These are phyloP conservation scores for Glaciozyma martinii DNA, from an alignment of 768 basidiomycete genomes.

Conservation along the genomic window DNA sequence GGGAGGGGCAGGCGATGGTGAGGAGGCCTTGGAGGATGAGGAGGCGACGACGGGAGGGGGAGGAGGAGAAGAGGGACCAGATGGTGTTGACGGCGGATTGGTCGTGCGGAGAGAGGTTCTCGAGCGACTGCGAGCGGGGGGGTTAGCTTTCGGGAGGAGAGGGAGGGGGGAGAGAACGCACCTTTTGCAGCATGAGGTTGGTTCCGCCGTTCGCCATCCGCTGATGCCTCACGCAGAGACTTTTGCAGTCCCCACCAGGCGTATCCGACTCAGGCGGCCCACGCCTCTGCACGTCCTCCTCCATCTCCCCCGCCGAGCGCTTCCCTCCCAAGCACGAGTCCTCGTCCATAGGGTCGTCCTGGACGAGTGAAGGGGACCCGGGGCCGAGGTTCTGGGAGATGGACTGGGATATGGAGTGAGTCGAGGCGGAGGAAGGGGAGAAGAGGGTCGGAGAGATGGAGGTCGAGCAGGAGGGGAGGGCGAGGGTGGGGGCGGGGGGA, in stretches of 20 bases:
- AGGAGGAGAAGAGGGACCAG: constrained; percentile 95
- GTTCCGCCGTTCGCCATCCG: constrained; percentile 94
- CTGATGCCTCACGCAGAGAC: constrained; percentile 86
- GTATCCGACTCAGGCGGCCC: constrained; percentile 24
- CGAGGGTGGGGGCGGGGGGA: constrained; percentile 1
- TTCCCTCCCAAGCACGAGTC: not conserved
- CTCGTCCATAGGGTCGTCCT: constrained; percentile 21
- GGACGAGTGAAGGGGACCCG: constrained; percentile 16
- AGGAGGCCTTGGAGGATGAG: constrained; percentile 93
- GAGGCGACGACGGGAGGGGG: constrained; percentile 77
- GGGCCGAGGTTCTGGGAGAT: not conserved
- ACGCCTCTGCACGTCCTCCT: constrained; percentile 21
- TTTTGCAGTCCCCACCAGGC: constrained; percentile 44
- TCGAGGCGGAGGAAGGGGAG: not conserved
- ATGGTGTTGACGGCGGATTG: constrained; percentile 79
- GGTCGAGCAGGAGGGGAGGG: not conserved
- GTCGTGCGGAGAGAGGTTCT: constrained; percentile 70
- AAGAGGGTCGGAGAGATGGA: not conserved
- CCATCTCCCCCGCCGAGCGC: not conserved
- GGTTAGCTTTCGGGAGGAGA: not conserved
- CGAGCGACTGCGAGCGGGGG: constrained; percentile 58
- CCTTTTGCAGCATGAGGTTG: constrained; percentile 82
- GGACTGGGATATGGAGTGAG: not conserved
- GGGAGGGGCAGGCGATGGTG: constrained; percentile 99
- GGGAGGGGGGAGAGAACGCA: constrained; percentile 40